Conservation (phyloP, 345 rosid genomes). For the Aethionema arabicum region DNA sequence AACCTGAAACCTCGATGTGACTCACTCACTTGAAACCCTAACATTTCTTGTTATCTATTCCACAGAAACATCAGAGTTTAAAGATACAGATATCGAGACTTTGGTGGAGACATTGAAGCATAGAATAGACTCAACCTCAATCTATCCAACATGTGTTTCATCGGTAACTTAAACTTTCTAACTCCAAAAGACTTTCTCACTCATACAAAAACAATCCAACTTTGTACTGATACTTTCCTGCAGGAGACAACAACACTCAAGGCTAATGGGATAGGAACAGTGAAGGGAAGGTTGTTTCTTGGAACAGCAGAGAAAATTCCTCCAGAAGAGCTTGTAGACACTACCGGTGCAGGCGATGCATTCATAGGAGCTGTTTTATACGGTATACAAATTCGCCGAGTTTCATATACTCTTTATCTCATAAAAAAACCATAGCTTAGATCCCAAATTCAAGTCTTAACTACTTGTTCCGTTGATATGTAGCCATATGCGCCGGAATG, state of each 20-base stretch:
- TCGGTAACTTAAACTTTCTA: conserved; percentile 45
- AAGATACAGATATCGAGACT: conserved; percentile 60
- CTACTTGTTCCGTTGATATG: conserved; percentile 22
- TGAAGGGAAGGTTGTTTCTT: conserved; percentile 55
- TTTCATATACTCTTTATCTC: neutral
- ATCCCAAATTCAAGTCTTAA: conserved; percentile 5
- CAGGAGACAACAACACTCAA: conserved; percentile 50
- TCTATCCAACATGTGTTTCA: conserved; percentile 54
- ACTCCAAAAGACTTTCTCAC: conserved; percentile 3
- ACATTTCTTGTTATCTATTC: neutral
- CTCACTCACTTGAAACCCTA: neutral
- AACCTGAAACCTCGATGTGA: neutral
- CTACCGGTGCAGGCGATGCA: conserved; percentile 96
- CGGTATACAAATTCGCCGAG: conserved; percentile 42
- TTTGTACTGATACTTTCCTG: conserved; percentile 10
- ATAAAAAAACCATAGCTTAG: neutral
- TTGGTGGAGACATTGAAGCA: conserved; percentile 49
- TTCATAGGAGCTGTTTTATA: conserved; percentile 78
- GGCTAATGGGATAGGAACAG: conserved; percentile 63
- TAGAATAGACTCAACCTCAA: conserved; percentile 44
- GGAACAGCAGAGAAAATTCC: conserved; percentile 87
- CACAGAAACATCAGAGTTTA: conserved; percentile 41
- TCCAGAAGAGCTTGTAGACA: conserved; percentile 71
- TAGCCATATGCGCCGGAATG: conserved; percentile 65
- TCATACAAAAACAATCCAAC: neutral